A percentile compares a stretch with the other conserved stretches of the same genome.
Conservation (phyloP, 129 eudicot genomes). For the Silybum marianum region DNA sequence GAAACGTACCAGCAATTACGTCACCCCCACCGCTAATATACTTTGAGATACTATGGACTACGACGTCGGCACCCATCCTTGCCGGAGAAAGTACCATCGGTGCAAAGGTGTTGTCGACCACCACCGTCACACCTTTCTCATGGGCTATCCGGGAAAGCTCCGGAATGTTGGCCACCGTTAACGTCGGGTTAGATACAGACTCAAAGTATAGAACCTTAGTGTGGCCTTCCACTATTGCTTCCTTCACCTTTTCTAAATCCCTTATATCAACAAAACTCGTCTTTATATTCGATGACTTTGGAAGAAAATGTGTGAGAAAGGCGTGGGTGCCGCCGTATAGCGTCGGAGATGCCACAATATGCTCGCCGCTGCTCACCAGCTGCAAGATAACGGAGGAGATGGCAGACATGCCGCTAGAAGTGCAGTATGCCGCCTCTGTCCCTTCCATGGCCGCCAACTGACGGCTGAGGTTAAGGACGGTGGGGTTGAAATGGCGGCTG, state of each 20-base stretch:
- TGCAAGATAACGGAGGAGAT: conserved; percentile 56
- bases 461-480: conserved; percentile 66
- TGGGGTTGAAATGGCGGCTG: conserved; percentile 75
- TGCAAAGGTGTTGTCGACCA: conserved; percentile 68
- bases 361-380: conserved; percentile 54
- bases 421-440: conserved; percentile 73
- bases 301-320: conserved; percentile 53
- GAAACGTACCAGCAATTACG: conserved; percentile 57
- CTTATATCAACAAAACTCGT: conserved; percentile 62
- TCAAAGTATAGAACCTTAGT: conserved; percentile 69
- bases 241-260: conserved; percentile 45
- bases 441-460: conserved; percentile 79
- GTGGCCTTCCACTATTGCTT: conserved; percentile 55
- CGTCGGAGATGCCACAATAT: conserved; percentile 58
- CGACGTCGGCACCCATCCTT: conserved; percentile 69
- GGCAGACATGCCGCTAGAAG: conserved; percentile 77
- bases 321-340: conserved; percentile 80
- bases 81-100: conserved; percentile 77
- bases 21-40: conserved; percentile 77
- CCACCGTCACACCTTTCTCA: conserved; percentile 55
- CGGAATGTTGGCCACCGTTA: conserved; percentile 59
- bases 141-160: conserved; percentile 60
- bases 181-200: conserved; percentile 63
- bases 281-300: conserved; percentile 53
- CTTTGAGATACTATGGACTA: conserved; percentile 66